Evolutionary conservation across 169 alveolate species (phyloP).

Genomic region (Toxoplasma gondii): DNA sequence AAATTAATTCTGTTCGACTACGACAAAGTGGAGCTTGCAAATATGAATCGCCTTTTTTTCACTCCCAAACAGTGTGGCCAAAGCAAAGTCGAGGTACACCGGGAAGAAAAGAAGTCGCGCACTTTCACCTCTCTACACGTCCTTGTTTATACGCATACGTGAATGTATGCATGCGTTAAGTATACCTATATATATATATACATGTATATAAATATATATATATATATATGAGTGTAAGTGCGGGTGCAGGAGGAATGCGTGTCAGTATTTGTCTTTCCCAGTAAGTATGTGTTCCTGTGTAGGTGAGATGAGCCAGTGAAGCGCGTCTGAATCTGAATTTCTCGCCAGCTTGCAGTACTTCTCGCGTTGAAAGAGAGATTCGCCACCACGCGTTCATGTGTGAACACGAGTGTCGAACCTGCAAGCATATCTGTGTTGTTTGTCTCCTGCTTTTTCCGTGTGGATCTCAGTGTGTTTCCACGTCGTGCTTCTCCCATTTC

Average conservation of each 20-base stretch:
- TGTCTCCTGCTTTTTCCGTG: no score
- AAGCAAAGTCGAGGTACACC: constrained; percentile 88
- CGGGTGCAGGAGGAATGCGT: not conserved
- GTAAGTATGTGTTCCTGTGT: not conserved
- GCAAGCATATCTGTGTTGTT: no score
- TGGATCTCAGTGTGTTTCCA: no score
- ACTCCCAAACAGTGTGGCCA: constrained; percentile 91
- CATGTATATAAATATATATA: not conserved
- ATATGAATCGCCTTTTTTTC: constrained; percentile 95
- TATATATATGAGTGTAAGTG: not conserved
- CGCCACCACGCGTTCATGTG: no score
- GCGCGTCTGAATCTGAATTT: no score
- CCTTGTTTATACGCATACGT: not conserved
- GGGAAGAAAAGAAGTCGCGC: not conserved
- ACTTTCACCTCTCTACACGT: not conserved
- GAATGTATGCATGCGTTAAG: not conserved
- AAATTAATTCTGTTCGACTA: constrained; percentile 93
- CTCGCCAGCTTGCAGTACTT: no score
- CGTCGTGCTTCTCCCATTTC: no score
- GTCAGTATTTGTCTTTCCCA: not conserved
- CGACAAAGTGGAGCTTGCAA: constrained; percentile 95
- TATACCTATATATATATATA: not conserved
- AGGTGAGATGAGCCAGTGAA: not conserved
- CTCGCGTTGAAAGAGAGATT: no score
- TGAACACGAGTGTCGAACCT: no score